phyloP scores from a whole-genome alignment of 2,329 filamentous ascomycete genomes.

The Sarocladium strictum region DNA sequence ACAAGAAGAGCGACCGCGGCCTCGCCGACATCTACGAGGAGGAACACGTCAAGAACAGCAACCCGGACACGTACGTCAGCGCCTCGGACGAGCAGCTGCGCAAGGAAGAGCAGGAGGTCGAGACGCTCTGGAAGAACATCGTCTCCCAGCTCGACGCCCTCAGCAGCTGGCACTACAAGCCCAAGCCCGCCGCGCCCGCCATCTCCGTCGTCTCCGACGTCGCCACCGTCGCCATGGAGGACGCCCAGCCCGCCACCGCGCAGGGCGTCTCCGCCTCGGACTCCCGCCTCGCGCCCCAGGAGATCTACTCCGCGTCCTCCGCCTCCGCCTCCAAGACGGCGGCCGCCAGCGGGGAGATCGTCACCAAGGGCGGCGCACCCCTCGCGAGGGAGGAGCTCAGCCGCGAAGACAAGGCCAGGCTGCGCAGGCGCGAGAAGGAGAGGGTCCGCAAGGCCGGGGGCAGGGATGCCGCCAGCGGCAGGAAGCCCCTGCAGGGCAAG shows the following conservation, averaged over 20 bases:
- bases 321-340: too few relatives aligned
- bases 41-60: slow-evolving; percentile 72
- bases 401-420: slow-evolving; percentile 74
- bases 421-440: slow-evolving; percentile 79
- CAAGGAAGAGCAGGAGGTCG: slow-evolving; percentile 78
- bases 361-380: slow-evolving; percentile 71
- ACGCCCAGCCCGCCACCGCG: slow-evolving; percentile 80
- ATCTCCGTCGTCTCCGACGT: slow-evolving; percentile 86
- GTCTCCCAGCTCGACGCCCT: slow-evolving; percentile 78
- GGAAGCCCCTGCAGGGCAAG: slow-evolving; percentile 52
- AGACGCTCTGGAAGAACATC: slow-evolving; percentile 75
- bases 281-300: slow-evolving; percentile 84
- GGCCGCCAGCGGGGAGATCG: slow-evolving; percentile 64
- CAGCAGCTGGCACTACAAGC: slow-evolving; percentile 92
- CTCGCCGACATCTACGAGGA: slow-evolving; percentile 93
- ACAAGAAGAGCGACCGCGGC: slow-evolving; percentile 79
- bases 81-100: slow-evolving; percentile 75
- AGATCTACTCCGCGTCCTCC: too few relatives aligned
- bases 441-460: slow-evolving; percentile 65
- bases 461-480: slow-evolving; percentile 21
- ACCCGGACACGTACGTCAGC: slow-evolving; percentile 75
- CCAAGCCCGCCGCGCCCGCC: slow-evolving; percentile 73
- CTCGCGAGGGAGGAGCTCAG: slow-evolving; percentile 80
- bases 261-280: slow-evolving; percentile 59
- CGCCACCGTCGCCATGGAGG: slow-evolving; percentile 90